Percentiles rank a stretch among this genome's conserved stretches.
Conservation (phyloP, 1,139 yeast genomes). For the Yamadazyma trypodendri region DNA sequence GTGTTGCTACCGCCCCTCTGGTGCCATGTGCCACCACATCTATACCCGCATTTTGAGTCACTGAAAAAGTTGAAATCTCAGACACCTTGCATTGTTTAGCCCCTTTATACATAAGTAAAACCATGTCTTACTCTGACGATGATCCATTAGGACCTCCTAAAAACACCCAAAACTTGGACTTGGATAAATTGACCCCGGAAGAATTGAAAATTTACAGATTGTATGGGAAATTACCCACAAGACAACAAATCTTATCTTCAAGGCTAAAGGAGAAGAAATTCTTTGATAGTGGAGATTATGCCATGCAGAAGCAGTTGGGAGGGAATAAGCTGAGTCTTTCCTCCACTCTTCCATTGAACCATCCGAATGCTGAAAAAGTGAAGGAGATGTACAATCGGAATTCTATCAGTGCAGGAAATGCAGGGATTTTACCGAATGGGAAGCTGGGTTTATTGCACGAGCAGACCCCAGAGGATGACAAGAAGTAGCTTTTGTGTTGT, state of each 20-base stretch:
- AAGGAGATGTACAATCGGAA: conserved; percentile 48
- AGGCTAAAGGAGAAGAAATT: conserved; percentile 87
- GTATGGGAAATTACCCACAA: conserved; percentile 88
- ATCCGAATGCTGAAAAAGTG: conserved; percentile 50
- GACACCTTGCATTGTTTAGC: not conserved
- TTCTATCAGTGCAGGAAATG: conserved; percentile 41
- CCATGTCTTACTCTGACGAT: conserved; percentile 30
- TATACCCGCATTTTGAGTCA: not conserved
- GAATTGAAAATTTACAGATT: conserved; percentile 69
- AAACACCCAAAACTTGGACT: conserved; percentile 50
- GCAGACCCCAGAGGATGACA: conserved; percentile 28
- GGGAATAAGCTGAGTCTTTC: conserved; percentile 17
- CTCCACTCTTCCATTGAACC: conserved; percentile 38
- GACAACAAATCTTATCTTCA: conserved; percentile 75
- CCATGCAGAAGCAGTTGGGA: conserved; percentile 68
- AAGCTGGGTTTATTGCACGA: conserved; percentile 47
- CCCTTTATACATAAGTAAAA: not conserved
- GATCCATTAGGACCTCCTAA: conserved; percentile 50
- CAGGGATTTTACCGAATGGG: conserved; percentile 48
- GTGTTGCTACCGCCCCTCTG: not conserved
- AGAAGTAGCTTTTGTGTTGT: not conserved
- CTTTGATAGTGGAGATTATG: conserved; percentile 97
- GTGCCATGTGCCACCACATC: not conserved
- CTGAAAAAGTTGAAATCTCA: conserved; percentile 1
- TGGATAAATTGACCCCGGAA: conserved; percentile 62